Evolutionary conservation across 23 red algal genomes (phyloP), one percentile per base, ranked within the genome.

Genomic region (Gracilariopsis chorda): DNA sequence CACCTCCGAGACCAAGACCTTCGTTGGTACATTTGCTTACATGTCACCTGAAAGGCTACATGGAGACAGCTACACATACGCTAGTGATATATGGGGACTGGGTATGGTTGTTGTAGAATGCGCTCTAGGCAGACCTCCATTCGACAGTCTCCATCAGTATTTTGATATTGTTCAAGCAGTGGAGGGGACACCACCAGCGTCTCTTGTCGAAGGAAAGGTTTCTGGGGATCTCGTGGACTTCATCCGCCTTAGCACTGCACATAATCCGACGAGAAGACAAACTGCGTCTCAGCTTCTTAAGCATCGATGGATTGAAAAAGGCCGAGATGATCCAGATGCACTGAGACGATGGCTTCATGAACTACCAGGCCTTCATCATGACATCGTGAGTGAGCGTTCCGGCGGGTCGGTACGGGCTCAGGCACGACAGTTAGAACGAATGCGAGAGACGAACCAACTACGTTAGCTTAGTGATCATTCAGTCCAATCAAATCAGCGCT

Each of bases 21-120:
- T 95, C 52, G 93, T 95, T 19, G 93, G 93, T 36, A 95, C 93
- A 9, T 41, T 87, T 30, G 79, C 86, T 3, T 95, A 95, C 79
- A 92, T 95, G 88, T 90, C 84, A 13, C 93, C 93, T 17, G 93
- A 95, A 74, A 76, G 93, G 30, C 58, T 95, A 20, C 70, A 84
- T 41, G 93, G 93, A 17, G 52, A 48, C 19, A 48, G 62, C 28
- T 95, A 95, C 51, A 95, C 93, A 21, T 92, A 91, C 61, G 93
- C 93, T 9, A 86, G 84, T 51, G 93, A 95, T 55, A 83, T 95
- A 8, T 95, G 93, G 93, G 86, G 78, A 3, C 86, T 95, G 10
- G 93, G 93, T 34, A 87, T 95, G 27, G 57, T 74, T 7, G 57
- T 95, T 6, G 46, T 85, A 21, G 93, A 95, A 74, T 91, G 93